Evolutionary conservation across 139 green algal species (phyloP), one percentile per base, ranked within the genome.

Genomic region (Trebouxia sp.): DNA sequence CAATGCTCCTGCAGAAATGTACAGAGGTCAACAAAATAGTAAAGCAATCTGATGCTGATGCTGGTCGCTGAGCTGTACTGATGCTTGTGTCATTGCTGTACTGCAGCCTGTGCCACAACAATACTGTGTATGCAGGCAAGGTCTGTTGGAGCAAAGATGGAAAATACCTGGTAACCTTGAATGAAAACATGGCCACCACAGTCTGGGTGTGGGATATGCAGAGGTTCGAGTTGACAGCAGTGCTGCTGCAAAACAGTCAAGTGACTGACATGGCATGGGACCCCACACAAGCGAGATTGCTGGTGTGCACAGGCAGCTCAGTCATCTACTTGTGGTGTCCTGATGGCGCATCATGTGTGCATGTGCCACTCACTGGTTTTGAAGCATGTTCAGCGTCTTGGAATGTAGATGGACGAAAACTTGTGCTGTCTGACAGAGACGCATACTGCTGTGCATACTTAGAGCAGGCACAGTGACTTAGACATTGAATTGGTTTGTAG

Each of bases 301-400:
- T 85, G 0, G 39, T 95, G 3, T 87, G 81, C 20, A 87, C 86
- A 4, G 92, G 89, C 6, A 79, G 38, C 39, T 42, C 48, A 24
- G 86, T 88, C n/a, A 83, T 98, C 22, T 95, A 92, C 79, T 51
- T 98, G 79, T 98, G 94, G 94, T 91, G 90, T 0, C 88, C 92
- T 5, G 80, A 90, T 1, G 94, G 93, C 6, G 92, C 93, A 15
- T 94, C 89, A 30, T 94, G 94, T 65, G 90, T 94, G 80, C 90
- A 95, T 79, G 84, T 97, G 0, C 93, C 94, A 4, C 82, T 97
- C 50, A 56, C 86, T 5, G 82, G 75, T 28, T 95, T 98, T 80
- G 76, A 87, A 30, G 92, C 87, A 15, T 22, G 24, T 8, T 55
- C 79, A 10, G 20, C 94, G 26, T 3, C 30, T 32, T 97, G 93